Evolutionary conservation across 768 basidiomycete genomes (phyloP).

Genomic region (Leccinum fibrillosum): DNA sequence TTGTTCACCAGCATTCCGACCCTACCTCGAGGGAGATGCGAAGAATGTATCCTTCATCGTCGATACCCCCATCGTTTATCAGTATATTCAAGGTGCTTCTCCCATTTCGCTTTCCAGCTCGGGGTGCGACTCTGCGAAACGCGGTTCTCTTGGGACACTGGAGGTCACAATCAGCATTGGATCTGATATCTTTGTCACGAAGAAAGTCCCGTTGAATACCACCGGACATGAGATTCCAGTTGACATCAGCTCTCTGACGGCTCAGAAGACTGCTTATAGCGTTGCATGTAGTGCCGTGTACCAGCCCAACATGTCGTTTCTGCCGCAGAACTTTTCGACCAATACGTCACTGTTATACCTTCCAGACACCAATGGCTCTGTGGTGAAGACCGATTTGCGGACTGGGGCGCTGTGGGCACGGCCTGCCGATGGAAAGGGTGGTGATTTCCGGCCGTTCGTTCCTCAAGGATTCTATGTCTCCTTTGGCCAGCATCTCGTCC

Average conservation of each 20-base stretch:
- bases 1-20: slow-evolving; percentile 45
- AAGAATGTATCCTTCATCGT: slow-evolving; percentile 29
- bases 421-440: slow-evolving; percentile 22
- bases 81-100: slow-evolving; percentile 33
- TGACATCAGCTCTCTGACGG: slow-evolving; percentile 27
- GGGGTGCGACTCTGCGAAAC: not conserved
- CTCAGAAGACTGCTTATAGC: slow-evolving; percentile 29
- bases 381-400: slow-evolving; percentile 48
- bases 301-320: not conserved
- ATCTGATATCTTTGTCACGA: slow-evolving; percentile 18
- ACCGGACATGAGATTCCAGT: slow-evolving; percentile 35
- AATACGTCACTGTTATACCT: slow-evolving; percentile 40
- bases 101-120: slow-evolving; percentile 26
- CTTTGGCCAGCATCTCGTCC: slow-evolving; percentile 51
- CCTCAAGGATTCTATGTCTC: slow-evolving; percentile 75
- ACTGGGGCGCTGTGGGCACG: slow-evolving; percentile 44
- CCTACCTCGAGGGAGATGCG: slow-evolving; percentile 44
- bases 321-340: slow-evolving; percentile 30
- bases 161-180: slow-evolving; percentile 33
- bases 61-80: slow-evolving; percentile 37
- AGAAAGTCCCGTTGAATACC: slow-evolving; percentile 37
- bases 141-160: slow-evolving; percentile 9
- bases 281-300: slow-evolving; percentile 37
- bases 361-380: slow-evolving; percentile 33
- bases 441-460: slow-evolving; percentile 40